Evolutionary conservation across 2,329 filamentous ascomycete genomes (phyloP).

Genomic region (Curvularia lunata): DNA sequence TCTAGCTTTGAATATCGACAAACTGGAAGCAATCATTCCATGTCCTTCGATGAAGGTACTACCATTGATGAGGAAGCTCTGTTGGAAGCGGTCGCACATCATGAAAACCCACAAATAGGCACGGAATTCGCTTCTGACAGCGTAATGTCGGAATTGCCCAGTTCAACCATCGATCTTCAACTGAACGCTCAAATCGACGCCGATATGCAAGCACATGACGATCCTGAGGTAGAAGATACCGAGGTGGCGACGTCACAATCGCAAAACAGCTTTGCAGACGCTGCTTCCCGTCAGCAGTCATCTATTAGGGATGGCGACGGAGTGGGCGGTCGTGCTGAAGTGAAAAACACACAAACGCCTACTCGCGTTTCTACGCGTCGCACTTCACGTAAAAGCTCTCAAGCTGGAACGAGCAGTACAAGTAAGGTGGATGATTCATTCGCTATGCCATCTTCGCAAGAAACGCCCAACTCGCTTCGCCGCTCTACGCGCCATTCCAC

Average conservation of each 20-base stretch:
- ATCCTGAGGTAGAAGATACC: conserved; percentile 8
- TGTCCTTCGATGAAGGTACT: conserved; percentile 43
- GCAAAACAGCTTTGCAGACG: conserved; percentile 34
- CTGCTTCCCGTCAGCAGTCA: conserved; percentile 24
- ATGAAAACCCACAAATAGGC: conserved; percentile 14
- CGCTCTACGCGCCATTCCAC: conserved; percentile 37
- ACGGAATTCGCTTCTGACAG: conserved; percentile 13
- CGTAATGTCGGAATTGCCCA: conserved; percentile 35
- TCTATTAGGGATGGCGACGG: conserved; percentile 7
- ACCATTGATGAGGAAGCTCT: conserved; percentile 41
- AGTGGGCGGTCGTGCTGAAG: conserved; percentile 29
- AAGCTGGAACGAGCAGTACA: conserved; percentile 29
- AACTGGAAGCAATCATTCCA: conserved; percentile 21
- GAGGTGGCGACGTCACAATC: conserved; percentile 23
- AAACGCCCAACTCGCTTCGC: conserved; percentile 32
- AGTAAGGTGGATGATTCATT: conserved; percentile 50
- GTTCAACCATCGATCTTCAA: conserved; percentile 42
- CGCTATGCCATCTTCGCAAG: conserved; percentile 22
- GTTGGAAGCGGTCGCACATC: conserved; percentile 18
- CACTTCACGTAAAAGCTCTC: conserved; percentile 11
- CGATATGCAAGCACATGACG: conserved; percentile 37
- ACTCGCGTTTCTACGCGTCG: conserved; percentile 4
- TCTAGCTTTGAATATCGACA: conserved; percentile 35
- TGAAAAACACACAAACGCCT: conserved; percentile 28
- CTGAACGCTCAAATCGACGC: conserved; percentile 46